Percentiles rank a stretch among this genome's conserved stretches.
These are phyloP conservation scores for Kodamaea alishanica DNA, from an alignment of 1,139 yeast species.

Conservation along the genomic window DNA sequence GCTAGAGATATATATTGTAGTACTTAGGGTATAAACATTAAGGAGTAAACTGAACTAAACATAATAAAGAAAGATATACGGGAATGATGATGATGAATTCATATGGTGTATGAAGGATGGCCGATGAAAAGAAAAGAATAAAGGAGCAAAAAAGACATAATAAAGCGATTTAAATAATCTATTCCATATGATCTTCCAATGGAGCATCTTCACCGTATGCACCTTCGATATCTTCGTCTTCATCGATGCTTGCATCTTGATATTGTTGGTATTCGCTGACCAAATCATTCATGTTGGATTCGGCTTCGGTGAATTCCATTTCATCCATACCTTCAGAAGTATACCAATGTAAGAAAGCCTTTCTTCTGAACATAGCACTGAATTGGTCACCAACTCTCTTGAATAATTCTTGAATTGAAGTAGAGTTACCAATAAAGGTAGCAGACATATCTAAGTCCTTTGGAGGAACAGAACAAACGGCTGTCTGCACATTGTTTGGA, in stretches of 20 bases:
- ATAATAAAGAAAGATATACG: neutral
- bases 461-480: conserved; percentile 89
- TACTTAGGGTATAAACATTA: conserved; percentile 17
- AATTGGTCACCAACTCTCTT: conserved; percentile 88
- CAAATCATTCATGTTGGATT: conserved; percentile 76
- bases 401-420: conserved; percentile 87
- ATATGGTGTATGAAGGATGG: too few species aligned
- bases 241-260: conserved; percentile 78
- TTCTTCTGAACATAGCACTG: conserved; percentile 87
- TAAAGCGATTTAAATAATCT: conserved; percentile 11
- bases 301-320: conserved; percentile 89
- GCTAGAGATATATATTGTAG: conserved; percentile 3
- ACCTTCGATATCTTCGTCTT: conserved; percentile 60
- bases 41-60: conserved; percentile 13
- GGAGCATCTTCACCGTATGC: conserved; percentile 59
- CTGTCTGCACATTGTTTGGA: conserved; percentile 93
- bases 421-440: conserved; percentile 87
- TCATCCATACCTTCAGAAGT: conserved; percentile 95
- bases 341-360: conserved; percentile 95
- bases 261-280: conserved; percentile 90
- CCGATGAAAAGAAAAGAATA: conserved; percentile 4
- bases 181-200: conserved; percentile 52
- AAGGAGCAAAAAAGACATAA: conserved; percentile 2
- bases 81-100: conserved; percentile 1
- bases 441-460: conserved; percentile 84